A percentile compares a stretch with the other conserved stretches of the same genome.
Conservation (phyloP, 1,284 basidiomycete species). For the Ceratobasidium sp. region DNA sequence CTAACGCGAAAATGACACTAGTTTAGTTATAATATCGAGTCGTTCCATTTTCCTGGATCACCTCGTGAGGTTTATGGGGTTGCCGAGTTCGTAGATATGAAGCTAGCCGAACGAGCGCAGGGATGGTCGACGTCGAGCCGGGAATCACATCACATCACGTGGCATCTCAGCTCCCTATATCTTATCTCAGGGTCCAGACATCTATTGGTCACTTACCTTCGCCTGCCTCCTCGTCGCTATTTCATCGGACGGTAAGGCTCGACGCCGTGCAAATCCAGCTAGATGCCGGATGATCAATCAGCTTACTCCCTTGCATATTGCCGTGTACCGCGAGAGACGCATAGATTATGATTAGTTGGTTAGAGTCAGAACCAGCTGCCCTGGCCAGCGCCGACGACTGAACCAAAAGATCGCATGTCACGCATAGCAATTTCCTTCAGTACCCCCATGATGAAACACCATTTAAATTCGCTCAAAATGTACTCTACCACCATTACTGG, state of each 20-base stretch:
- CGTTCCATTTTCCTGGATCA: not conserved
- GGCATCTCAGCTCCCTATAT: conserved; percentile 24
- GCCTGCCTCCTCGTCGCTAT: not conserved
- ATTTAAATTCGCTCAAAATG: too few species aligned
- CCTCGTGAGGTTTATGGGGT: not conserved
- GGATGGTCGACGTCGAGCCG: conserved; percentile 45
- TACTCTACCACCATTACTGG: too few species aligned
- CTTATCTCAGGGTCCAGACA: conserved; percentile 39
- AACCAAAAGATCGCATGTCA: too few species aligned
- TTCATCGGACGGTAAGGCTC: not conserved
- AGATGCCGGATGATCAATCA: too few species aligned
- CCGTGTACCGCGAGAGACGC: too few species aligned
- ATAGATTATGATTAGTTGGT: too few species aligned
- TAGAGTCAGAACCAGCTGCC: too few species aligned
- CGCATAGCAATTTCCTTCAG: too few species aligned
- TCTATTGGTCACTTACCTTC: not conserved
- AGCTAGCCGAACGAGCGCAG: not conserved
- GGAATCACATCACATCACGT: conserved; percentile 47
- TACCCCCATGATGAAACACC: too few species aligned
- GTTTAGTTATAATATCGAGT: conserved; percentile 19
- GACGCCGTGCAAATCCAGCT: not conserved
- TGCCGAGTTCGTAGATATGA: not conserved
- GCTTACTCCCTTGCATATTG: too few species aligned
- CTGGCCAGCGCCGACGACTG: too few species aligned
- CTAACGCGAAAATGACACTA: conserved; percentile 13